Conservation (phyloP, 1,139 yeast genomes). For the Sugiyamaella grinbergsii region DNA sequence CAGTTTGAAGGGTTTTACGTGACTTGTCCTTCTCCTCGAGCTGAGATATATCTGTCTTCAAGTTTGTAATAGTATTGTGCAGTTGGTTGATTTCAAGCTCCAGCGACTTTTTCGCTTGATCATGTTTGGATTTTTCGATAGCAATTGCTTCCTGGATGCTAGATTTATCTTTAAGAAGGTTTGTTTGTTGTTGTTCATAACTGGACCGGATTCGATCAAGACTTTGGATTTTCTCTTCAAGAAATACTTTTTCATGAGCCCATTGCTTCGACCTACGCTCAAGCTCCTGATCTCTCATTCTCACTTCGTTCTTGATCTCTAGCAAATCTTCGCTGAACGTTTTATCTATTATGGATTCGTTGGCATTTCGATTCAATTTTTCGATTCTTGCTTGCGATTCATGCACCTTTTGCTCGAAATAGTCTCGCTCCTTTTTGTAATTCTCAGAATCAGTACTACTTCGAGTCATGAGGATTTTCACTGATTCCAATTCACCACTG, state of each 20-base stretch:
- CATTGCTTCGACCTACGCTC: slow-evolving; percentile 21
- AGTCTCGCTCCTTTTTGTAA: slow-evolving; percentile 30
- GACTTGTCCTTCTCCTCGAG: slow-evolving; percentile 30
- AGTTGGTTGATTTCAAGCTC: slow-evolving; percentile 30
- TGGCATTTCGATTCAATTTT: slow-evolving; percentile 23
- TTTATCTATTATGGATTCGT: slow-evolving; percentile 26
- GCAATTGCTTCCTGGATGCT: slow-evolving; percentile 27
- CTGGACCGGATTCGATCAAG: slow-evolving; percentile 30
- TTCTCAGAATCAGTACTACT: slow-evolving; percentile 29
- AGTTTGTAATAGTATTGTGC: slow-evolving; percentile 30
- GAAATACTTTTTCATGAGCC: slow-evolving; percentile 26
- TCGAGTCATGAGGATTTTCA: slow-evolving; percentile 28
- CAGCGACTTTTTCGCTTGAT: slow-evolving; percentile 27
- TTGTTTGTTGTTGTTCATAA: slow-evolving; percentile 29
- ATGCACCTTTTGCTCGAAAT: slow-evolving; percentile 26
- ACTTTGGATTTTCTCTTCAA: slow-evolving; percentile 27
- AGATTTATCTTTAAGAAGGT: slow-evolving; percentile 26
- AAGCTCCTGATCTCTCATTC: slow-evolving; percentile 25
- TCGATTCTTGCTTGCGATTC: slow-evolving; percentile 24
- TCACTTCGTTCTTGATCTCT: slow-evolving; percentile 24
- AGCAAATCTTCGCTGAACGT: slow-evolving; percentile 25
- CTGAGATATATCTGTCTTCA: slow-evolving; percentile 26
- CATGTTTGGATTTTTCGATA: slow-evolving; percentile 29
- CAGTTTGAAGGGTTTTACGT: slow-evolving; percentile 27
- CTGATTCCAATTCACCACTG: slow-evolving; percentile 27